Conservation (phyloP, 768 basidiomycete species). For the Tulasnella sp. region DNA sequence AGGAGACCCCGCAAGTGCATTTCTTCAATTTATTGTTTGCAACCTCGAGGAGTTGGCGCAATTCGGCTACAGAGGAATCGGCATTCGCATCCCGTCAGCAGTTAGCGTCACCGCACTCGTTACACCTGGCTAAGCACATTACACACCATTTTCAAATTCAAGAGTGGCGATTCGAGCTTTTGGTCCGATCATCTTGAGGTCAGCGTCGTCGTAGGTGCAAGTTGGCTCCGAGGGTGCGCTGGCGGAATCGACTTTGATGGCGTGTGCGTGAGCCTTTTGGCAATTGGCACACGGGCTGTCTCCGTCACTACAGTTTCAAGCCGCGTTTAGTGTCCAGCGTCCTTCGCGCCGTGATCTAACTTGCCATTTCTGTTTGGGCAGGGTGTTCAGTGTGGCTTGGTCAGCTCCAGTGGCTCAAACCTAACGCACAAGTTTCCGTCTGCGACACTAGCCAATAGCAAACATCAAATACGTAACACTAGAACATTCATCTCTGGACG, state of each 20-base stretch:
- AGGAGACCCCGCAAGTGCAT: background rate
- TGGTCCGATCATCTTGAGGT: background rate
- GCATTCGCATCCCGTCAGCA: background rate
- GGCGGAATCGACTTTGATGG: background rate
- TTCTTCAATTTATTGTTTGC: background rate
- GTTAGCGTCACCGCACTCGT: background rate
- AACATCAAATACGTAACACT: background rate
- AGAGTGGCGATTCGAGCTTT: slow-evolving; percentile 3
- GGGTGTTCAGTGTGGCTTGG: background rate
- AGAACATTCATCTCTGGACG: background rate
- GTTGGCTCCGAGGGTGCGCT: background rate
- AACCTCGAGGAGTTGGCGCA: background rate
- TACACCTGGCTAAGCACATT: background rate
- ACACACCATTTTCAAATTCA: background rate
- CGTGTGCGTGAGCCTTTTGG: slow-evolving; percentile 2
- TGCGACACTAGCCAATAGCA: background rate
- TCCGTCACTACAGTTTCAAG: background rate
- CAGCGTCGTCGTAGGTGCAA: background rate
- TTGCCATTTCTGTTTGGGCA: background rate
- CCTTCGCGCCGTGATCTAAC: background rate
- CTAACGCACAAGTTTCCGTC: background rate
- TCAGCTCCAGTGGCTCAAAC: background rate
- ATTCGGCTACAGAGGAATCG: background rate
- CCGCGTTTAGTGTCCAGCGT: background rate
- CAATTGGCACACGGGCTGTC: background rate